Conservation (phyloP, 225 moss, liverwort and hornwort genomes). For the Polytrichum commune region DNA sequence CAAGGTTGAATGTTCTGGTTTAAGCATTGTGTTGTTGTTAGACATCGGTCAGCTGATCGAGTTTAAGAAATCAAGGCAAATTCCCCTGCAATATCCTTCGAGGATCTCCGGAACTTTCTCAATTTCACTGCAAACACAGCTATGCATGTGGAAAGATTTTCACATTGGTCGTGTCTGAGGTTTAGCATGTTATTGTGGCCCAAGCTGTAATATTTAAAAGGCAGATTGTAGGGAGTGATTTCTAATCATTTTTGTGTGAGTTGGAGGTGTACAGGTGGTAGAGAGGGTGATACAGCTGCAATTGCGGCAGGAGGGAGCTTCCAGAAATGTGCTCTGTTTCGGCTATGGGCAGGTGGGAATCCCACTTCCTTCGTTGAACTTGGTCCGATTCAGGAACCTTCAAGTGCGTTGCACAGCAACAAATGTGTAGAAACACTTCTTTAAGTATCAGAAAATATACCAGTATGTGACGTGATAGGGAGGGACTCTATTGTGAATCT, state of each 20-base stretch:
- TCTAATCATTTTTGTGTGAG: no score
- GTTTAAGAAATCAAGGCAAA: no score
- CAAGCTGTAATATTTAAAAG: no score
- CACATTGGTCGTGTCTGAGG: not conserved
- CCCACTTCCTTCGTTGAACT: not conserved
- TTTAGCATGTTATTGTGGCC: not conserved
- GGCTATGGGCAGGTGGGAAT: slow-evolving; percentile 66
- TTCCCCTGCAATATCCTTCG: no score
- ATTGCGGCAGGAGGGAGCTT: slow-evolving; percentile 60
- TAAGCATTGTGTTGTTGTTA: not conserved
- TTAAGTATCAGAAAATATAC: no score
- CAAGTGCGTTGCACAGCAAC: no score
- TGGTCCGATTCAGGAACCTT: no score
- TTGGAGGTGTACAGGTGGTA: slow-evolving; percentile 64
- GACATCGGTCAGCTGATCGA: not conserved
- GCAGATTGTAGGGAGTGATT: no score
- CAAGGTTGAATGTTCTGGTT: not conserved
- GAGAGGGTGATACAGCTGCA: slow-evolving; percentile 85
- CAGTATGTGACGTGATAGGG: no score
- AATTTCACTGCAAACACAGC: not conserved
- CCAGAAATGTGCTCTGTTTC: slow-evolving; percentile 84
- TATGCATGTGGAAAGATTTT: slow-evolving; percentile 1
- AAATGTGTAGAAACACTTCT: no score
- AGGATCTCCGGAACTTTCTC: not conserved
- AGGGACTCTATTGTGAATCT: no score